These are phyloP conservation scores for Hypoxylon rickii DNA, from an alignment of 495 filamentous ascomycete species.

Conservation along the genomic window DNA sequence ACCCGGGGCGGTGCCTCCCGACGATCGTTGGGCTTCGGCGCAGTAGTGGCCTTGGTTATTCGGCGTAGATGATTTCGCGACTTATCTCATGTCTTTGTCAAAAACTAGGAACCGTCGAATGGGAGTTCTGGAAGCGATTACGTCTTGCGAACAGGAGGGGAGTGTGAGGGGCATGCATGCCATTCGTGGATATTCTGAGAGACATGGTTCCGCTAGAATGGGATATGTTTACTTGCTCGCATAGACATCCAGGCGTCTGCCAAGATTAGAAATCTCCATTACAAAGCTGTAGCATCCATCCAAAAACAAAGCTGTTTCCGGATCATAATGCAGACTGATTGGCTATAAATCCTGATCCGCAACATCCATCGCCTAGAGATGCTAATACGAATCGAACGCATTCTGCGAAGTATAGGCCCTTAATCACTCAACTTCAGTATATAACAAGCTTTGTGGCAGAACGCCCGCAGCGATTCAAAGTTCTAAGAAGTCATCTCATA, in stretches of 20 bases:
- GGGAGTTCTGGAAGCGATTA: constrained; percentile 9
- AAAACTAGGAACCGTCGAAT: constrained; percentile 17
- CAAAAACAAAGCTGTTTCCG: too few species aligned
- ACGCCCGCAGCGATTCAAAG: too few species aligned
- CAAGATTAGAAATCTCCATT: constrained; percentile 22
- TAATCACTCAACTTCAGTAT: too few species aligned
- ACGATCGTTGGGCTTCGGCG: constrained; percentile 25
- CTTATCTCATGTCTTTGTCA: constrained; percentile 27
- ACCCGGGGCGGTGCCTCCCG: constrained; percentile 8
- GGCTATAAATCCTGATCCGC: too few species aligned
- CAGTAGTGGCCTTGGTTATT: constrained; percentile 32
- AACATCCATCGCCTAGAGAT: too few species aligned
- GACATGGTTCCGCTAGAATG: constrained; percentile 28
- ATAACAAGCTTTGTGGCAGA: too few species aligned
- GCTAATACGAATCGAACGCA: too few species aligned
- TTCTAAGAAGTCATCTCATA: background rate
- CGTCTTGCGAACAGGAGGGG: constrained; percentile 21
- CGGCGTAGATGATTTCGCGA: constrained; percentile 18
- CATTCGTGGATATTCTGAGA: constrained; percentile 25
- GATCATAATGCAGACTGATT: background rate
- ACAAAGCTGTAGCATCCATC: background rate
- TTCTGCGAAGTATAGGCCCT: too few species aligned
- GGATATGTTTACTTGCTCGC: constrained; percentile 21
- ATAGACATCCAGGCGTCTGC: constrained; percentile 3
- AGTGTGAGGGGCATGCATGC: constrained; percentile 9